Base-by-base conservation (phyloP, 129 eudicot species). In the Chrysanthemum lavandulifolium region DNA sequence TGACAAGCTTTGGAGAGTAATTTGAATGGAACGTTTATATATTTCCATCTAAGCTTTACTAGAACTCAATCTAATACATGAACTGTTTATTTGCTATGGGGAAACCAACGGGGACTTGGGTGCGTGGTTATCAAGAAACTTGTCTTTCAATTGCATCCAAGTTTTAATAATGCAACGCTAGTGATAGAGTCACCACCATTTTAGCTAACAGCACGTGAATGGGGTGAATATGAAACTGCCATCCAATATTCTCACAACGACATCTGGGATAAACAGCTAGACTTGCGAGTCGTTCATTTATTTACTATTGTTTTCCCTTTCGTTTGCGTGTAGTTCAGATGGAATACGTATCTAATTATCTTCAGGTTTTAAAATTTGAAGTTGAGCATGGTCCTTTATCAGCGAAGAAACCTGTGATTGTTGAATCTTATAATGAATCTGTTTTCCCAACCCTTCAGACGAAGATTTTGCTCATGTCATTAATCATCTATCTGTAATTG, bases 151-250 rank as follows among this genome's bases (percentile, higher is more conserved):
- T 61, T 92, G 80, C 97, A 92, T 74, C 86, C 97, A 31, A 89
- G 97, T 85, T 89, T 89, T 72, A 83, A 73, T 74, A 86, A 92
- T 29, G 93, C 91, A 65, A 77, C 74, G 10, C 82, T 96, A 76
- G 89, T 87, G 63, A 83, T 92, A 18, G 96, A 92, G 2, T 73
- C 91, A 2, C 91, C 97, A 1, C 96, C 97, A 6, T 89, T 86
- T 66, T 94, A 89, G 84, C 56, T 92, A 52, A 78, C 97, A 10
- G 94, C 84, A 75, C 83, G 78, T 79, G 92, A 95, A 62, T 84
- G 95, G 90, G 95, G 91, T 78, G 96, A 88, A 80, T 88, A 86
- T 67, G 90, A 86, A 76, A 86, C 86, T 40, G 96, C 75, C 21
- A 86, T 92, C 23, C 89, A 71, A 80, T 91, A 55, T 77, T 80